These are phyloP conservation scores for Pythium utonaiense DNA, from an alignment of 352 stramenopile genomes.

Conservation along the genomic window DNA sequence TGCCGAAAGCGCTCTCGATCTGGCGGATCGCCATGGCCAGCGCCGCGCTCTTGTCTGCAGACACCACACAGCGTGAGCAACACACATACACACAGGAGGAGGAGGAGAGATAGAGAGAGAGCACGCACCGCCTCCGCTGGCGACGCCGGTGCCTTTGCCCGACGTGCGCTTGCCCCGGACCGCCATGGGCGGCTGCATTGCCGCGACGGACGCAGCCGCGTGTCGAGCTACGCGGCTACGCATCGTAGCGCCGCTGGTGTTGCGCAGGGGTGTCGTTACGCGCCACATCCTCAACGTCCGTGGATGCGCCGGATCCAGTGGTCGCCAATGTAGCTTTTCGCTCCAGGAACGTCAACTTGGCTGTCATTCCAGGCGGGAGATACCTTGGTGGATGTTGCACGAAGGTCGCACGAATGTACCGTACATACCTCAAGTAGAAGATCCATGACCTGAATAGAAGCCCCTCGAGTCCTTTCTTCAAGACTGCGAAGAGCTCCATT, in stretches of 20 bases:
- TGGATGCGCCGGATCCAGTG: not conserved
- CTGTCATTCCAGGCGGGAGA: constrained; percentile 20
- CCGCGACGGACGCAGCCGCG: not conserved
- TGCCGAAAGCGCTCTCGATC: constrained; percentile 96
- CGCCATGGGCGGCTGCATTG: not conserved
- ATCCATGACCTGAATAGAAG: not conserved
- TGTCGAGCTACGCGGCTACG: constrained; percentile 8
- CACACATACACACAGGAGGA: too few relatives aligned
- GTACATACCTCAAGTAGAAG: constrained; percentile 6
- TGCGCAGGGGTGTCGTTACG: constrained; percentile 8
- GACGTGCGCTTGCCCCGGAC: constrained; percentile 22
- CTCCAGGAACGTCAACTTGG: constrained; percentile 15
- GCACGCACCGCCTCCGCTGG: constrained; percentile 6
- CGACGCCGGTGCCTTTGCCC: constrained; percentile 16
- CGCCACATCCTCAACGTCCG: constrained; percentile 11
- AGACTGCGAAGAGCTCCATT: constrained; percentile 15
- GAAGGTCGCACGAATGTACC: constrained; percentile 23
- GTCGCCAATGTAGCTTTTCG: constrained; percentile 16
- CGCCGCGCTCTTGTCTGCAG: constrained; percentile 73
- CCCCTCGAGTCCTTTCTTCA: constrained; percentile 18
- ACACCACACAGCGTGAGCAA: not conserved
- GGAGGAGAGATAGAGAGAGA: not conserved
- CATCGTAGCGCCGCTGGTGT: not conserved
- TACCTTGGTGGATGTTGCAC: constrained; percentile 2
- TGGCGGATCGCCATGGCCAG: constrained; percentile 93